phyloP scores from a whole-genome alignment of 1,139 yeast species.

The Komagataea norvegica region DNA sequence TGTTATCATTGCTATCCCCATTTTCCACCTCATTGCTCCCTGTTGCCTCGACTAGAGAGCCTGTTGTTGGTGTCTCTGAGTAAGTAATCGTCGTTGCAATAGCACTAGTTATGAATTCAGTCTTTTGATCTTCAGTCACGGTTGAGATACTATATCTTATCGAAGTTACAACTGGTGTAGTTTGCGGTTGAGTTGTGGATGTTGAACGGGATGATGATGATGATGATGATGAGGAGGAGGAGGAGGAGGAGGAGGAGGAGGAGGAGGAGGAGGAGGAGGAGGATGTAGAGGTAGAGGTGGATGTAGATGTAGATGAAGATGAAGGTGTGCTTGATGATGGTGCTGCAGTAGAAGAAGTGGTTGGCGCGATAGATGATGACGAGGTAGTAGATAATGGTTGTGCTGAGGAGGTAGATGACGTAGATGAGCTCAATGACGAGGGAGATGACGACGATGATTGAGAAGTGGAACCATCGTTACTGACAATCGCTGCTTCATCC shows the following conservation, averaged over 20 bases:
- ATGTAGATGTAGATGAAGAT: constrained; percentile 10
- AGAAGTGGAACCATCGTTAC: not conserved
- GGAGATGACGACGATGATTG: constrained; percentile 7
- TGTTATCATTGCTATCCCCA: not conserved
- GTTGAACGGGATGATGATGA: constrained; percentile 3
- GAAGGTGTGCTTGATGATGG: constrained; percentile 20
- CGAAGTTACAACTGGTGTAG: constrained; percentile 9
- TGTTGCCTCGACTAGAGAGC: constrained; percentile 4
- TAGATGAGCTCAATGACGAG: constrained; percentile 1
- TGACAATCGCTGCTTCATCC: constrained; percentile 18
- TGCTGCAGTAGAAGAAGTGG: too few relatives aligned
- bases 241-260: constrained; percentile 2
- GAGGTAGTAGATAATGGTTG: constrained; percentile 7
- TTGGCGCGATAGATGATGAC: too few relatives aligned
- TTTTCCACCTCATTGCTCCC: constrained; percentile 1
- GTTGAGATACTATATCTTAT: constrained; percentile 11
- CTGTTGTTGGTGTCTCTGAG: constrained; percentile 2
- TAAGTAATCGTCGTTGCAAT: constrained; percentile 11
- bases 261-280: constrained; percentile 8
- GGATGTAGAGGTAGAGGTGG: constrained; percentile 1
- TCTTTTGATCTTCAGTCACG: constrained; percentile 6
- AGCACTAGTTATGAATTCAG: constrained; percentile 9
- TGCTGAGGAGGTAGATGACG: constrained; percentile 6
- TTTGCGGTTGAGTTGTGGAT: not conserved
- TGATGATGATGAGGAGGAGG: constrained; percentile 6